Conservation (phyloP, 1,284 basidiomycete genomes). For the Exobasidium rhododendri region DNA sequence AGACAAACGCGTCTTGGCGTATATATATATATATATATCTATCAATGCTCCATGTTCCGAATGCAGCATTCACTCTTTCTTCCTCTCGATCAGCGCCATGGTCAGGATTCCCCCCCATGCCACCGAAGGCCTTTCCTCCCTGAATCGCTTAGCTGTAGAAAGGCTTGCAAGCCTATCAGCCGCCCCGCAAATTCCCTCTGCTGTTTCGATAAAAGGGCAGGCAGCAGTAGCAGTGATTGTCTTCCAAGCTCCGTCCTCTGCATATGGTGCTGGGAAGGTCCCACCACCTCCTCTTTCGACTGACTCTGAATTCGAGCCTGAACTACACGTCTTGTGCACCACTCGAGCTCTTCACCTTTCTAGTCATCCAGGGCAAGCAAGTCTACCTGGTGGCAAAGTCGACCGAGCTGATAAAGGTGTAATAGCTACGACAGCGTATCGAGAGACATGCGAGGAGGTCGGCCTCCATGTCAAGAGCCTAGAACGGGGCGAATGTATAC, state of each 20-base stretch:
- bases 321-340: constrained; percentile 11
- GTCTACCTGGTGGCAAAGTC: constrained; percentile 14
- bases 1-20: too few relatives aligned
- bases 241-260: constrained; percentile 2
- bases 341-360: constrained; percentile 10
- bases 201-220: constrained; percentile 4
- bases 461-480: not conserved
- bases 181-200: not conserved
- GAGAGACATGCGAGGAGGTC: constrained; percentile 13
- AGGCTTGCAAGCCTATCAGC: not conserved
- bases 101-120: not conserved
- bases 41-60: too few relatives aligned
- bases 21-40: too few relatives aligned
- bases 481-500: constrained; percentile 4
- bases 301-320: constrained; percentile 4
- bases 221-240: constrained; percentile 11
- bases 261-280: not conserved
- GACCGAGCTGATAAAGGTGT: constrained; percentile 2
- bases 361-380: constrained; percentile 14
- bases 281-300: not conserved
- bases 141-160: not conserved
- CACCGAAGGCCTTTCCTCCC: not conserved
- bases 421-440: not conserved
- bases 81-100: too few relatives aligned
- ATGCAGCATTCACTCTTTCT: too few relatives aligned